These are phyloP conservation scores for Maudiozyma barnettii DNA, from an alignment of 805 yeast species.

Conservation along the genomic window DNA sequence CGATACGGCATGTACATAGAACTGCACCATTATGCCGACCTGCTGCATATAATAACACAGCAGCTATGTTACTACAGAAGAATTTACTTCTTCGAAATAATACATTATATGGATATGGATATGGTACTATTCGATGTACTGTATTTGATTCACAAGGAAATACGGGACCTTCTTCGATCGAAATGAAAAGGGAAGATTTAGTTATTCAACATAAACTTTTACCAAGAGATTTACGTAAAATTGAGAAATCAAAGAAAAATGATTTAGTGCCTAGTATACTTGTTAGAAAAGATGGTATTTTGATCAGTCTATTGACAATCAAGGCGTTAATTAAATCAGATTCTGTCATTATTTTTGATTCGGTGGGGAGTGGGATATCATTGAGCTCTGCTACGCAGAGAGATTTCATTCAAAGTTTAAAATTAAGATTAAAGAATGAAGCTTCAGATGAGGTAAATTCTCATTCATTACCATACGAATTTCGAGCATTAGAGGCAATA, in stretches of 20 bases:
- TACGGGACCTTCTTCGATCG: conserved; percentile 58
- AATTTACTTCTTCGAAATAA: conserved; percentile 32
- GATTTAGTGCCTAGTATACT: conserved; percentile 71
- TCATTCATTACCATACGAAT: conserved; percentile 66
- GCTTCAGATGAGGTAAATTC: conserved; percentile 14
- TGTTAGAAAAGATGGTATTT: conserved; percentile 62
- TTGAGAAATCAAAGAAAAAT: conserved; percentile 56
- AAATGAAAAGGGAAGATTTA: conserved; percentile 64
- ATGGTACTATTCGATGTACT: conserved; percentile 59
- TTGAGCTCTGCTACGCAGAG: conserved; percentile 23
- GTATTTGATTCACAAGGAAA: conserved; percentile 64
- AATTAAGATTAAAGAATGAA: conserved; percentile 15
- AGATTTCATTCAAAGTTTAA: conserved; percentile 19
- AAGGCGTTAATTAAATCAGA: conserved; percentile 72
- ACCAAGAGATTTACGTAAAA: conserved; percentile 85
- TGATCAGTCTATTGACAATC: conserved; percentile 68
- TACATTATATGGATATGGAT: conserved; percentile 26
- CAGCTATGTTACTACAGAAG: conserved; percentile 31
- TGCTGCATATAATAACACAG: conserved; percentile 7
- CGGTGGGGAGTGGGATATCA: conserved; percentile 20
- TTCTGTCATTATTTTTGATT: conserved; percentile 65
- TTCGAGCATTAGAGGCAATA: conserved; percentile 82
- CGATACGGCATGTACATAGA: neutral
- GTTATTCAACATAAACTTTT: conserved; percentile 65
- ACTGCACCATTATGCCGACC: neutral